Percentiles rank a stretch among this genome's conserved stretches.
Evolutionary conservation across 2,329 filamentous ascomycete genomes (phyloP).

Genomic region (Chalaropsis thielavioides): DNA sequence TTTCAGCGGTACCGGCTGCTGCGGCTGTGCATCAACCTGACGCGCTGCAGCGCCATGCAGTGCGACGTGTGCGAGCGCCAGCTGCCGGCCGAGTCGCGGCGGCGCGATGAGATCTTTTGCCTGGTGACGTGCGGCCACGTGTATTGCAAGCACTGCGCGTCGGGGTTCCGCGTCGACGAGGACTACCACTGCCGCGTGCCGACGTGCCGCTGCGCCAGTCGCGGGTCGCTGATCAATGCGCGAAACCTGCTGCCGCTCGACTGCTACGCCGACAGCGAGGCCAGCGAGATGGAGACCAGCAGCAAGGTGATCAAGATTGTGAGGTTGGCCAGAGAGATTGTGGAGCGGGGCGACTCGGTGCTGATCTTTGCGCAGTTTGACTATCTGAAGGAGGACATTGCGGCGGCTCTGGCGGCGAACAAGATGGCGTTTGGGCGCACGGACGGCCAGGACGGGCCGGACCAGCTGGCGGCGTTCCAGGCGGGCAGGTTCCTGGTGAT

Average conservation of each 20-base stretch:
- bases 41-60: background rate
- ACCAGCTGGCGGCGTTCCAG: constrained; percentile 14
- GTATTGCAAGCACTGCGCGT: constrained; percentile 20
- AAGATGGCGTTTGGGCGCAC: constrained; percentile 7
- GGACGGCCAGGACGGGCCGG: constrained; percentile 3
- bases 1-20: constrained; percentile 12
- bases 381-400: constrained; percentile 21
- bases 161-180: background rate
- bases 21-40: background rate
- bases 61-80: constrained; percentile 15
- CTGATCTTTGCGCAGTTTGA: constrained; percentile 29
- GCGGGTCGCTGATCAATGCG: constrained; percentile 11
- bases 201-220: constrained; percentile 9
- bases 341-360: constrained; percentile 20
- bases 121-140: constrained; percentile 23
- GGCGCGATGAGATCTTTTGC: constrained; percentile 16
- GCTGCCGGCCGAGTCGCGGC: background rate
- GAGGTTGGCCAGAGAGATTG: constrained; percentile 6
- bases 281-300: background rate
- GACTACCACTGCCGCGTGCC: constrained; percentile 17
- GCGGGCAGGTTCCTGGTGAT: constrained; percentile 21
- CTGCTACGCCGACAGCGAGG: background rate
- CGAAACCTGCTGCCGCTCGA: constrained; percentile 11
- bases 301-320: constrained; percentile 22
- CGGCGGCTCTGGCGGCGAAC: background rate